phyloP scores from a whole-genome alignment of 148 eudicot genomes.

The Linanthus parryae region DNA sequence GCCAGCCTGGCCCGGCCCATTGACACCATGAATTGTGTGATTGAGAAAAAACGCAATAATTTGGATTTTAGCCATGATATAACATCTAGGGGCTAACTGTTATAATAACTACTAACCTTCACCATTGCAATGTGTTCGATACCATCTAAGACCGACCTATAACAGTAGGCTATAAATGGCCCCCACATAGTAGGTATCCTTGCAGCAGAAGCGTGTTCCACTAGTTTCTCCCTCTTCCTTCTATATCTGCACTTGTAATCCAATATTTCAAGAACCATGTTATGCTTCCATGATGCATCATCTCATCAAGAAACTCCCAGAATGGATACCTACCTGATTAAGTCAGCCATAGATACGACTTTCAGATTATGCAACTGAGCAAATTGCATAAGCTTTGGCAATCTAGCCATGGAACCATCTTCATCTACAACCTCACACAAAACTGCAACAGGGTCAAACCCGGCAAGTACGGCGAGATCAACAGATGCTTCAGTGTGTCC shows the following conservation, averaged over 20 bases:
- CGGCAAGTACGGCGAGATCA: slow-evolving; percentile 62
- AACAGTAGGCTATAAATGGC: neutral
- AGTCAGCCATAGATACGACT: neutral
- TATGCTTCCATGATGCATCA: too few relatives aligned
- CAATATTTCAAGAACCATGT: neutral
- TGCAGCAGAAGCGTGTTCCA: neutral
- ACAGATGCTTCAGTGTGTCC: slow-evolving; percentile 82
- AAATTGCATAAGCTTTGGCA: slow-evolving; percentile 60
- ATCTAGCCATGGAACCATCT: slow-evolving; percentile 83
- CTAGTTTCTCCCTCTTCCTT: neutral
- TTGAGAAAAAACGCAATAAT: too few relatives aligned
- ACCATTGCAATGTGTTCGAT: neutral
- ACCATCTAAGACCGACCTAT: neutral
- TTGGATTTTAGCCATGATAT: too few relatives aligned
- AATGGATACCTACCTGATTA: neutral
- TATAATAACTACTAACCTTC: too few relatives aligned
- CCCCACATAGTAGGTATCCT: neutral
- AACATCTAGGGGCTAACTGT: too few relatives aligned
- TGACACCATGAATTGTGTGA: too few relatives aligned
- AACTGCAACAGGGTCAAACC: slow-evolving; percentile 55
- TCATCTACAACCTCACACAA: slow-evolving; percentile 79
- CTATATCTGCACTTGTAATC: neutral
- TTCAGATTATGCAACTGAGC: slow-evolving; percentile 47
- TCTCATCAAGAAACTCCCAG: too few relatives aligned
- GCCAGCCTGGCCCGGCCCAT: too few relatives aligned